These are phyloP conservation scores for Globisporangium mamillatum DNA, from an alignment of 352 stramenopile species.

Conservation along the genomic window DNA sequence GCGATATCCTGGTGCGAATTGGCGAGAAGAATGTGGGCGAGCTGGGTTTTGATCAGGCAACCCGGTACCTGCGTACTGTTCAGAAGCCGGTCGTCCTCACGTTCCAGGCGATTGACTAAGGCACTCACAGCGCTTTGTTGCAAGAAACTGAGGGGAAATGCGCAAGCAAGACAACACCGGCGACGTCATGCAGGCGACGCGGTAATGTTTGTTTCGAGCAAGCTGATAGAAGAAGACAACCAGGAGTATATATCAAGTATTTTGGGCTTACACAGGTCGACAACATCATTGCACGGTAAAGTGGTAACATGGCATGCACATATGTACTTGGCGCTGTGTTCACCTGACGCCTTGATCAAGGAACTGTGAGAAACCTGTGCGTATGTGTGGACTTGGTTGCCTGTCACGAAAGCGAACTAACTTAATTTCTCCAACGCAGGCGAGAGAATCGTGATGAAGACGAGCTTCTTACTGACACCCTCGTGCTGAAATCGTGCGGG, in stretches of 20 bases:
- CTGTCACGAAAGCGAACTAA: not conserved
- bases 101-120: slow-evolving; percentile 75
- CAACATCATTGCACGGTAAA: not conserved
- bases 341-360: not conserved
- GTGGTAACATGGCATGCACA: slow-evolving; percentile 2
- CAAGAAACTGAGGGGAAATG: not conserved
- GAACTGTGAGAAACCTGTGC: not conserved
- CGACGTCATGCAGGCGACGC: not conserved
- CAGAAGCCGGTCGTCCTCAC: slow-evolving; percentile 72
- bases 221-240: slow-evolving; percentile 7
- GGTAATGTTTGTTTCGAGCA: not conserved
- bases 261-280: not conserved
- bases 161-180: not conserved
- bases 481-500: not conserved
- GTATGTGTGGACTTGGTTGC: not conserved
- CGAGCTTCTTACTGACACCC: not conserved
- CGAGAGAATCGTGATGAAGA: not conserved
- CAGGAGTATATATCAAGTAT: slow-evolving; percentile 10
- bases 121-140: not conserved
- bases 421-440: not conserved
- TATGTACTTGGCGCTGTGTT: not conserved
- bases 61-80: slow-evolving; percentile 68
- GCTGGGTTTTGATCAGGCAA: slow-evolving; percentile 72
- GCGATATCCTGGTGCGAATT: slow-evolving; percentile 76
- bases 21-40: slow-evolving; percentile 66